Evolutionary conservation across 441 rosid genomes (phyloP).

Genomic region (Theobroma grandiflorum): DNA sequence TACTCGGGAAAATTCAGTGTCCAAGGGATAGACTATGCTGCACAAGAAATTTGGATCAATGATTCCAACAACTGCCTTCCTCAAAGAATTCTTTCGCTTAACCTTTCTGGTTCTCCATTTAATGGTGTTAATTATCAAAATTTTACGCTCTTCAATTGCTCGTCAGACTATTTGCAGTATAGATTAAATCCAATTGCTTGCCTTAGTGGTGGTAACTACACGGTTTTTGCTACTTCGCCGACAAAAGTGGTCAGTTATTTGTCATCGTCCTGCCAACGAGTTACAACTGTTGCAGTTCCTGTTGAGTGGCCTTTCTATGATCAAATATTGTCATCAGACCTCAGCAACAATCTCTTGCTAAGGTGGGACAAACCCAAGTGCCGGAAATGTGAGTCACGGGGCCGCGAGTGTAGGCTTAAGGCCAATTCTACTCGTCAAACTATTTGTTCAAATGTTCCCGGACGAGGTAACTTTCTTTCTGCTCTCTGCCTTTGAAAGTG

Average conservation of each 20-base stretch:
- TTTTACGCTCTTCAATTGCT: slow-evolving; percentile 71
- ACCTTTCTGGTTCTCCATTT: slow-evolving; percentile 25
- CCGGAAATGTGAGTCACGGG: slow-evolving; percentile 52
- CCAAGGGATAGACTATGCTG: slow-evolving; percentile 1
- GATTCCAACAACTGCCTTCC: slow-evolving; percentile 26
- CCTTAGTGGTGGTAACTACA: slow-evolving; percentile 46
- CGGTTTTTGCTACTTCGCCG: slow-evolving; percentile 70
- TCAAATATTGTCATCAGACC: slow-evolving; percentile 54
- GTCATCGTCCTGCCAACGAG: slow-evolving; percentile 44
- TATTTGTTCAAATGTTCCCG: slow-evolving; percentile 47
- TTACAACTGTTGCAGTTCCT: slow-evolving; percentile 54
- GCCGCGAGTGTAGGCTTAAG: slow-evolving; percentile 59
- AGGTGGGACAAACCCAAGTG: slow-evolving; percentile 68
- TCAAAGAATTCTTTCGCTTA: neutral
- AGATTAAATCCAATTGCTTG: slow-evolving; percentile 61
- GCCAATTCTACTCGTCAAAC: slow-evolving; percentile 49
- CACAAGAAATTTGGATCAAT: slow-evolving; percentile 20
- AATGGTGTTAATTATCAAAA: slow-evolving; percentile 38
- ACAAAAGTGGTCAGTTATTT: slow-evolving; percentile 20
- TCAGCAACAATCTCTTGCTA: slow-evolving; percentile 60
- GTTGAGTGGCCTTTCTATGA: slow-evolving; percentile 62
- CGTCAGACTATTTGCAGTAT: slow-evolving; percentile 34
- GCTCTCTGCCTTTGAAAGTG: neutral
- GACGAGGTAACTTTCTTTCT: slow-evolving; percentile 47
- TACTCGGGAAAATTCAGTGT: slow-evolving; percentile 2